These are phyloP conservation scores for Corylus avellana DNA, from an alignment of 306 rosid species.

Conservation along the genomic window DNA sequence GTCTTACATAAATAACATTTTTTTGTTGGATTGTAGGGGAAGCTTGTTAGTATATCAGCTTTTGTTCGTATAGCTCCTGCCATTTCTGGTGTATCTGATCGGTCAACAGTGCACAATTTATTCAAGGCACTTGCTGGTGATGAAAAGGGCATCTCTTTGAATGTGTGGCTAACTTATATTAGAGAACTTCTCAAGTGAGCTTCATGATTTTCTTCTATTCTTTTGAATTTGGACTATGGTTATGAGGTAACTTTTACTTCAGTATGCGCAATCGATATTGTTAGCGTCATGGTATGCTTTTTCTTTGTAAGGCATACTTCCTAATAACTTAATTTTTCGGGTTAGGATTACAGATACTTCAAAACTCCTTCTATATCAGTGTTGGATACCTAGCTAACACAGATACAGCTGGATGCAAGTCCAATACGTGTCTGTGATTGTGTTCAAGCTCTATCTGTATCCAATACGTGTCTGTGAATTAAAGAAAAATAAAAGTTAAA, in stretches of 20 bases:
- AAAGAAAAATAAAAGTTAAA: neutral
- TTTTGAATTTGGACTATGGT: conserved; percentile 11
- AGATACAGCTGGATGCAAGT: neutral
- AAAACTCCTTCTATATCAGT: neutral
- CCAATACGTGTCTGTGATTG: neutral
- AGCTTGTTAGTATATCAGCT: conserved; percentile 74
- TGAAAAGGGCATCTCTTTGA: conserved; percentile 73
- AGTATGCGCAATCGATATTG: neutral
- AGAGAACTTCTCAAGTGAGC: conserved; percentile 85
- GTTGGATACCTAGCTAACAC: neutral
- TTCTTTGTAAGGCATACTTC: neutral
- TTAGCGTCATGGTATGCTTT: neutral
- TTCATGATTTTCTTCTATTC: conserved; percentile 8
- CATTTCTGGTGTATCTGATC: conserved; percentile 77
- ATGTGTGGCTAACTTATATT: conserved; percentile 75
- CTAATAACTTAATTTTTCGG: neutral
- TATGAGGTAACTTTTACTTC: conserved; percentile 14
- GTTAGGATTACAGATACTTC: neutral
- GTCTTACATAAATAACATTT: too few species aligned
- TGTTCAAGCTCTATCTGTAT: too few species aligned
- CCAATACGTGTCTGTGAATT: too few species aligned
- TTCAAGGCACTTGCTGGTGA: conserved; percentile 85
- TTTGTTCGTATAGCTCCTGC: conserved; percentile 92
- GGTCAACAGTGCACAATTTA: conserved; percentile 74
- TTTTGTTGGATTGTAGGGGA: conserved; percentile 56